These are phyloP conservation scores for Cardamine chenopodiifolia DNA, from an alignment of 345 rosid species.

Conservation along the genomic window DNA sequence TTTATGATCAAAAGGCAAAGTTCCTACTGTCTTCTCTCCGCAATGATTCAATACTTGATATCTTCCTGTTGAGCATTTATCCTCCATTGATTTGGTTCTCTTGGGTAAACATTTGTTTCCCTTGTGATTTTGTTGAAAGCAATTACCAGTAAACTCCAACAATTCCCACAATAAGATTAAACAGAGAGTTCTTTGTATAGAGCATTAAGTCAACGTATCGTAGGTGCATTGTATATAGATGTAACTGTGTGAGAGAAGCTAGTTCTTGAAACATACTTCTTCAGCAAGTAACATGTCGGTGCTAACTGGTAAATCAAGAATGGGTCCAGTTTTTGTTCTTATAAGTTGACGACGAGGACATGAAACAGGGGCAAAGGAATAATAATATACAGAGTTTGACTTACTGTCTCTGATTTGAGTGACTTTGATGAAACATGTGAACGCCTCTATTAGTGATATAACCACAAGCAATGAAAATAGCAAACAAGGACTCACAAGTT, in stretches of 20 bases:
- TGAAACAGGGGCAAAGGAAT: slow-evolving; percentile 12
- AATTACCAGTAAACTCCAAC: not conserved
- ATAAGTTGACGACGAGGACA: slow-evolving; percentile 11
- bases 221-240: not conserved
- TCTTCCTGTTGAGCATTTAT: not conserved
- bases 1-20: slow-evolving; percentile 10
- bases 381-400: not conserved
- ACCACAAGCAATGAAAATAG: slow-evolving; percentile 18
- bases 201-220: not conserved
- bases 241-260: slow-evolving; percentile 12
- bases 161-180: not conserved
- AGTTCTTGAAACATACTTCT: slow-evolving; percentile 21
- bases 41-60: not conserved
- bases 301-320: slow-evolving; percentile 19
- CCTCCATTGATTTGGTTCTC: not conserved
- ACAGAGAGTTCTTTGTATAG: not conserved
- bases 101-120: not conserved
- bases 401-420: not conserved
- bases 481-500: slow-evolving; percentile 24
- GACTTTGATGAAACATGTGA: slow-evolving; percentile 24
- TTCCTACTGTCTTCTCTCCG: not conserved
- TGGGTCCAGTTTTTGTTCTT: slow-evolving; percentile 6
- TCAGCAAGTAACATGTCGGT: slow-evolving; percentile 37
- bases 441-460: slow-evolving; percentile 12
- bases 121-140: not conserved